Percentiles rank a stretch among this genome's conserved stretches.
These are phyloP conservation scores for Penicillium sp. DNA, from an alignment of 2,329 filamentous ascomycete species.

Conservation along the genomic window DNA sequence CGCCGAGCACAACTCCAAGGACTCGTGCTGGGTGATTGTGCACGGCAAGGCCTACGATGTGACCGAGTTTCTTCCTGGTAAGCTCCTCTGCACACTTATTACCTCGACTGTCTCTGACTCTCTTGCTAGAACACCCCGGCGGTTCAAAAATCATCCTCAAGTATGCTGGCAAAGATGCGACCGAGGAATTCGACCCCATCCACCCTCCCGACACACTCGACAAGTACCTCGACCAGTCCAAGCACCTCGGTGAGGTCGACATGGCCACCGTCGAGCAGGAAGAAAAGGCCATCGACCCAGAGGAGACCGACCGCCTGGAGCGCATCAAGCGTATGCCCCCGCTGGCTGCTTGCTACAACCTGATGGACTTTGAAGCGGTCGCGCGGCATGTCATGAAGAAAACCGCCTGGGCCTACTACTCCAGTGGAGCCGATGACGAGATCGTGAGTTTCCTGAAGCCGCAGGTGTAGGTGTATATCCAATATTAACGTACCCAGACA, in stretches of 20 bases:
- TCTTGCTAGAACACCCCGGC: constrained; percentile 69
- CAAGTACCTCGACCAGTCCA: constrained; percentile 74
- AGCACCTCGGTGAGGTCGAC: constrained; percentile 85
- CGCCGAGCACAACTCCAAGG: constrained; percentile 69
- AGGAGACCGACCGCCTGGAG: constrained; percentile 69
- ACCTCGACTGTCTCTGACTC: background rate
- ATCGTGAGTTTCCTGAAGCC: constrained; percentile 52
- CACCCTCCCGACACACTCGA: constrained; percentile 81
- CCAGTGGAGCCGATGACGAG: constrained; percentile 83
- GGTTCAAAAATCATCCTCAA: constrained; percentile 92
- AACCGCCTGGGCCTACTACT: constrained; percentile 96
- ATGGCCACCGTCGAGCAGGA: constrained; percentile 71
- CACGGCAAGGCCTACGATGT: constrained; percentile 87
- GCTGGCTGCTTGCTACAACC: constrained; percentile 83
- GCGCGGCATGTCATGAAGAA: constrained; percentile 91
- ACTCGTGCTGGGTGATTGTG: constrained; percentile 90
- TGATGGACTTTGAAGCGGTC: constrained; percentile 93
- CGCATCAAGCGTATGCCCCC: constrained; percentile 70
- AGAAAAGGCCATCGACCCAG: constrained; percentile 62
- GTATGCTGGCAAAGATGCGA: constrained; percentile 92
- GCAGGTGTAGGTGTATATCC: constrained; percentile 4
- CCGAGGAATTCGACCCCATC: constrained; percentile 86
- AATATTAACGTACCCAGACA: constrained; percentile 53
- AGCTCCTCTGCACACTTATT: background rate
- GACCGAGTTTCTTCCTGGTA: constrained; percentile 77